Evolutionary conservation across 371 early-diverging fungal genomes (phyloP).

Genomic region (Mucor indicus): DNA sequence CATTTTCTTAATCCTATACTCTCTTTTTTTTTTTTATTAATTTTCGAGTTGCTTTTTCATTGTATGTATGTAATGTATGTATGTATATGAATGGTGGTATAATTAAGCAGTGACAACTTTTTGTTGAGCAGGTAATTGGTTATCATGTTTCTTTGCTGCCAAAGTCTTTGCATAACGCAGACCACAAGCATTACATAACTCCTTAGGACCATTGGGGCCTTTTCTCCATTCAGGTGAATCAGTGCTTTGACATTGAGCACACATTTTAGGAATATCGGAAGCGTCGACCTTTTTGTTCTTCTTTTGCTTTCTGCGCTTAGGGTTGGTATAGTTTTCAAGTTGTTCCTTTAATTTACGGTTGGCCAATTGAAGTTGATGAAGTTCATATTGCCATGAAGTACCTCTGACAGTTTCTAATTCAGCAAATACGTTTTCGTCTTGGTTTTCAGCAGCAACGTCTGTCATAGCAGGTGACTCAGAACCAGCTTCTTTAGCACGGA

Average conservation of each 20-base stretch:
- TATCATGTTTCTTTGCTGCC: conserved; percentile 17
- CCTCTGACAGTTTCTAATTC: conserved; percentile 37
- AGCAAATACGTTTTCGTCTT: conserved; percentile 41
- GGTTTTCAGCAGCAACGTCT: too few relatives aligned
- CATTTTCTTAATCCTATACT: too few relatives aligned
- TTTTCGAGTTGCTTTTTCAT: too few relatives aligned
- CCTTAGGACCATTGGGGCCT: conserved; percentile 75
- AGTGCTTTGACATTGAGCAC: conserved; percentile 64
- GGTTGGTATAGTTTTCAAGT: conserved; percentile 22
- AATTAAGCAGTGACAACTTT: too few relatives aligned
- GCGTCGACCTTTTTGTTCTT: conserved; percentile 30
- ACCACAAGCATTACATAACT: conserved; percentile 89
- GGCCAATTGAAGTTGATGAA: conserved; percentile 45
- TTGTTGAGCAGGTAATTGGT: too few relatives aligned
- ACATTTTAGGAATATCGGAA: conserved; percentile 31
- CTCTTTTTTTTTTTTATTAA: too few relatives aligned
- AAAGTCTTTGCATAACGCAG: conserved; percentile 47
- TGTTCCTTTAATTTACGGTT: conserved; percentile 42
- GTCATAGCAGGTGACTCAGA: too few relatives aligned
- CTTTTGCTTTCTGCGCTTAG: conserved; percentile 28
- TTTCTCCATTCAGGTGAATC: conserved; percentile 85
- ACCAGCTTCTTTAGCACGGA: conserved; percentile 19
- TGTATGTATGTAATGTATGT: too few relatives aligned
- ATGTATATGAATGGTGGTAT: too few relatives aligned
- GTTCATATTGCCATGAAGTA: conserved; percentile 53